phyloP scores from a whole-genome alignment of 108 stramenopile species.

The Nitzschia putrida region DNA sequence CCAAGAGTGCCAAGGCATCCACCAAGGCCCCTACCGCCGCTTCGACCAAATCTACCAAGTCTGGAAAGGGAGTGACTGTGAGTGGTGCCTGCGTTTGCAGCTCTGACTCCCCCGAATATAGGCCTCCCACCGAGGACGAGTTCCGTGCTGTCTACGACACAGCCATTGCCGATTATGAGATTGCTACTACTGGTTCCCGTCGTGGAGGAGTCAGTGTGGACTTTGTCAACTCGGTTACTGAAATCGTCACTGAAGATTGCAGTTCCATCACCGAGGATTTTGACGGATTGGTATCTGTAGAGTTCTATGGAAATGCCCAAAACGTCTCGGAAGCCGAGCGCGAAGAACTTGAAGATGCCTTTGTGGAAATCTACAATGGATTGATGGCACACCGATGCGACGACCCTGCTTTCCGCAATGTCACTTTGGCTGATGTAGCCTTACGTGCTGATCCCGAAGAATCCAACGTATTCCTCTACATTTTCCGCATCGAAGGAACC shows the following conservation, averaged over 20 bases:
- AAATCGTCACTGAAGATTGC: constrained; percentile 20
- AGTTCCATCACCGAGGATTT: constrained; percentile 22
- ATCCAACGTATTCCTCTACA: constrained; percentile 17
- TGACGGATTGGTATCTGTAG: constrained; percentile 18
- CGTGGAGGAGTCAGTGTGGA: constrained; percentile 29
- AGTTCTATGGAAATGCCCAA: constrained; percentile 28
- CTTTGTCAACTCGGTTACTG: constrained; percentile 24
- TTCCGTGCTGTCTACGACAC: constrained; percentile 31
- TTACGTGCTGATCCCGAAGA: constrained; percentile 22
- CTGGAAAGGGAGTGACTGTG: background rate
- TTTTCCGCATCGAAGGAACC: constrained; percentile 32
- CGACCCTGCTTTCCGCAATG: constrained; percentile 28
- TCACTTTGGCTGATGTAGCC: constrained; percentile 17
- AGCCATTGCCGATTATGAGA: constrained; percentile 1
- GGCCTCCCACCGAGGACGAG: constrained; percentile 40
- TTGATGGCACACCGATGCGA: constrained; percentile 31
- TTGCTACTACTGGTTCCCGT: background rate
- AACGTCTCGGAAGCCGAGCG: constrained; percentile 28
- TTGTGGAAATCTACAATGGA: constrained; percentile 35
- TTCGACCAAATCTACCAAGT: background rate
- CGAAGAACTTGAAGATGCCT: constrained; percentile 17
- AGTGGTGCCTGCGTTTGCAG: constrained; percentile 11
- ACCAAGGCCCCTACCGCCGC: background rate
- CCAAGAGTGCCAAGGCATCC: background rate
- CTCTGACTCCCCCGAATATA: constrained; percentile 26